phyloP scores from a whole-genome alignment of 352 stramenopile species.

The Globisporangium rhizosaccharum region DNA sequence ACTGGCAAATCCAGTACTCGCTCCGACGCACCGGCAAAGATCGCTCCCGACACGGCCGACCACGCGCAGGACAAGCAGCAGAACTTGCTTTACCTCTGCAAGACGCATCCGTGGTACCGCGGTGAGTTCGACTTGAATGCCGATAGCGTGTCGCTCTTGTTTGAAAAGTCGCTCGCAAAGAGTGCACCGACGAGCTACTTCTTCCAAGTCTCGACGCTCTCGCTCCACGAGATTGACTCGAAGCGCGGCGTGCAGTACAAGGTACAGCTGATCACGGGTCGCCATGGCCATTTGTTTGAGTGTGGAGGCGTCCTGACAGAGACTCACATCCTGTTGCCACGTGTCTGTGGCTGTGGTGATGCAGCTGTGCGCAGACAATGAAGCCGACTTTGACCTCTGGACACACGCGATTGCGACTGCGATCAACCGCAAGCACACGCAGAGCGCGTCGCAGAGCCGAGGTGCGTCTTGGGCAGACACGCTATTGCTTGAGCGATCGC shows the following conservation, averaged over 20 bases:
- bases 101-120: conserved; percentile 74
- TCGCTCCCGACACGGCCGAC: not conserved
- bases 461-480: not conserved
- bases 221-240: conserved; percentile 70
- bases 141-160: conserved; percentile 70
- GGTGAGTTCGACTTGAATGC: conserved; percentile 71
- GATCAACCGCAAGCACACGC: conserved; percentile 69
- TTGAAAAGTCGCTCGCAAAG: conserved; percentile 73
- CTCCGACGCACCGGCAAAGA: not conserved
- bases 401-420: conserved; percentile 66
- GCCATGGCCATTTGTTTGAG: not conserved
- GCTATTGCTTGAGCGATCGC: not conserved
- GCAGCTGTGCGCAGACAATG: conserved; percentile 66
- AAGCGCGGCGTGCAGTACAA: conserved; percentile 84
- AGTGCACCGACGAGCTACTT: conserved; percentile 80
- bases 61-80: conserved; percentile 26
- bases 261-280: conserved; percentile 21
- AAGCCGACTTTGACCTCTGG: conserved; percentile 77
- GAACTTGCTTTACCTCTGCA: conserved; percentile 67
- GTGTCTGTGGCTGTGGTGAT: not conserved
- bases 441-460: conserved; percentile 12
- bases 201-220: conserved; percentile 78
- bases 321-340: conserved; percentile 2
- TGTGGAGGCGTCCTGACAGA: not conserved
- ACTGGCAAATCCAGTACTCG: too few species aligned